Percentiles rank a stretch among this genome's conserved stretches.
These are phyloP conservation scores for Beta macrorhiza DNA, from an alignment of 179 eudicot genomes.

Conservation along the genomic window DNA sequence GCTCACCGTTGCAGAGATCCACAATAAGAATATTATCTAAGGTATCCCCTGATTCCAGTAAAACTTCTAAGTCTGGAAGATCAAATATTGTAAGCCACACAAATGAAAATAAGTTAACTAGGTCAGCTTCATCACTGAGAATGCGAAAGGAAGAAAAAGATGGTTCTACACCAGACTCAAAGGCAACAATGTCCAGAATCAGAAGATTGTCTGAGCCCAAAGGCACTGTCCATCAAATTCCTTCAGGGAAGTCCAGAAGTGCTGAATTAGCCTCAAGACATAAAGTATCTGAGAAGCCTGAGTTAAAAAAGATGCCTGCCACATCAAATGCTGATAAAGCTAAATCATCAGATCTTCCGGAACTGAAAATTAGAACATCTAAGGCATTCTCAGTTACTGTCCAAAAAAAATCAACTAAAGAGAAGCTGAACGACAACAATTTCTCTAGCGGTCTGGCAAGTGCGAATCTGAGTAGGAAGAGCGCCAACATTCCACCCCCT, in stretches of 20 bases:
- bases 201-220: constrained; percentile 96
- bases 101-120: constrained; percentile 56
- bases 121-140: constrained; percentile 68
- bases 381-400: constrained; percentile 37
- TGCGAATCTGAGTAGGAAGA: constrained; percentile 25
- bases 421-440: constrained; percentile 34
- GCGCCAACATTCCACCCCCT: constrained; percentile 22
- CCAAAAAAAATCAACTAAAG: constrained; percentile 43
- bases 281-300: constrained; percentile 48
- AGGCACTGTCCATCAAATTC: constrained; percentile 36
- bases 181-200: constrained; percentile 64
- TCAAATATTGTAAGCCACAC: constrained; percentile 37
- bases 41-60: constrained; percentile 48
- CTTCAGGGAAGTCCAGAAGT: constrained; percentile 46
- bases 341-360: constrained; percentile 67
- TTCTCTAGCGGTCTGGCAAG: constrained; percentile 27
- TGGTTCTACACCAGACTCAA: constrained; percentile 53
- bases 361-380: constrained; percentile 50
- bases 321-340: constrained; percentile 44
- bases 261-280: constrained; percentile 45
- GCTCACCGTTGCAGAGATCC: constrained; percentile 93
- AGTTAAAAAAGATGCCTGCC: constrained; percentile 52
- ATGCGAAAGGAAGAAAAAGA: constrained; percentile 50
- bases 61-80: constrained; percentile 52
- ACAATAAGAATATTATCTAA: constrained; percentile 53